phyloP scores from a whole-genome alignment of 2,329 filamentous ascomycete genomes.

The Apiospora malaysiana region DNA sequence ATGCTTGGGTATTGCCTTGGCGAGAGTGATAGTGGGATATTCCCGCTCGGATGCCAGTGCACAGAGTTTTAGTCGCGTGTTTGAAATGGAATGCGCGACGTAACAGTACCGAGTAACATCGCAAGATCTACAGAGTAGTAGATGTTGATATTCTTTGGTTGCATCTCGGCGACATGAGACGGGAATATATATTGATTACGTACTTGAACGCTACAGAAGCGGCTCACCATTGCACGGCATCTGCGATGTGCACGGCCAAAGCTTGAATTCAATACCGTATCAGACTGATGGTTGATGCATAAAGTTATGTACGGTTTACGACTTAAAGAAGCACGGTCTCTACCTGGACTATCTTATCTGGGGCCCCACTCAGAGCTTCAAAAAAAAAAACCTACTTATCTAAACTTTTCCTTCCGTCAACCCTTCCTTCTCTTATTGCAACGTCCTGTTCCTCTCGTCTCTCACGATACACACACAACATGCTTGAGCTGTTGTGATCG shows the following conservation, averaged over 20 bases:
- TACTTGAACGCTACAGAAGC: too few species aligned
- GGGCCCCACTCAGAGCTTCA: neutral
- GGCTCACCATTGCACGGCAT: neutral
- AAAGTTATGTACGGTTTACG: neutral
- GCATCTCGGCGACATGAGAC: neutral
- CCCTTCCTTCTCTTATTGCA: neutral
- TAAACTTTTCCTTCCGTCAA: slow-evolving; percentile 5
- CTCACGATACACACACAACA: slow-evolving; percentile 10
- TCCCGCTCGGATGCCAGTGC: neutral
- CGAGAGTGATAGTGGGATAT: neutral
- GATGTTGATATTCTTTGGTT: neutral
- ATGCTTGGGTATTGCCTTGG: neutral
- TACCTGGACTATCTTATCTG: neutral
- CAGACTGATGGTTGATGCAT: neutral
- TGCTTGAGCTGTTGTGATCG: slow-evolving; percentile 18
- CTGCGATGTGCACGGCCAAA: neutral
- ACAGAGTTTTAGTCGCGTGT: neutral
- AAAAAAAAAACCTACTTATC: slow-evolving; percentile 18
- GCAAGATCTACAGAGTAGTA: neutral
- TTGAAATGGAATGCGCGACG: neutral
- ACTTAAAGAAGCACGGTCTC: neutral
- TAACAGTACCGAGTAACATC: neutral
- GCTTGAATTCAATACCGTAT: neutral
- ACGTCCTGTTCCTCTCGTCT: slow-evolving; percentile 1
- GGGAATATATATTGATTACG: neutral